Evolutionary conservation across 176 grass and related monocot genomes (phyloP).

Genomic region (Oryza longistaminata): DNA sequence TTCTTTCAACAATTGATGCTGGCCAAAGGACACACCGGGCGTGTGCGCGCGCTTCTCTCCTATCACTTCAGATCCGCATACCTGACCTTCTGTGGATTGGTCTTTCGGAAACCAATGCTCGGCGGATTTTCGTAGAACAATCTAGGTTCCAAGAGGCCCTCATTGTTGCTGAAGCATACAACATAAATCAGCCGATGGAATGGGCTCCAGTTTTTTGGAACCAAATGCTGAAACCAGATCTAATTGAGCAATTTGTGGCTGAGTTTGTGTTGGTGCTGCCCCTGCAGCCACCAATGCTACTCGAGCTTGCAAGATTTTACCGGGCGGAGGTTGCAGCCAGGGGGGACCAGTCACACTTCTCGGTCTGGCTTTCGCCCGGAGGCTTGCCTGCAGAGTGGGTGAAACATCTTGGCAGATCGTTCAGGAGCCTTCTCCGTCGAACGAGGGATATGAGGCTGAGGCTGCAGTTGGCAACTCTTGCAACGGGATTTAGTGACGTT

Average conservation of each 20-base stretch:
- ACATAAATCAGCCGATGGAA: slow-evolving; percentile 82
- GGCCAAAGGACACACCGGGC: slow-evolving; percentile 77
- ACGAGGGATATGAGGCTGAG: slow-evolving; percentile 79
- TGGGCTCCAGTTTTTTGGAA: slow-evolving; percentile 95
- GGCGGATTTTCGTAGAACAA: slow-evolving; percentile 73
- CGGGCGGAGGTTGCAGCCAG: slow-evolving; percentile 84
- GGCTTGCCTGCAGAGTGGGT: slow-evolving; percentile 95
- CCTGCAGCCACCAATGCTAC: slow-evolving; percentile 79
- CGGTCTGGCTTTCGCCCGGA: slow-evolving; percentile 85
- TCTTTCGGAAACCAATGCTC: slow-evolving; percentile 80
- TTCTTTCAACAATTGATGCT: slow-evolving; percentile 90
- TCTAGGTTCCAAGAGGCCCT: slow-evolving; percentile 95
- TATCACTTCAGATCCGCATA: slow-evolving; percentile 91
- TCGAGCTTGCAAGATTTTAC: slow-evolving; percentile 88
- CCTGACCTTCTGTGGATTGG: slow-evolving; percentile 86
- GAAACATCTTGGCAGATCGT: slow-evolving; percentile 85
- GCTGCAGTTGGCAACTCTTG: slow-evolving; percentile 74
- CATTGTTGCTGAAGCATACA: slow-evolving; percentile 89
- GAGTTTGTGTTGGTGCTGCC: slow-evolving; percentile 85
- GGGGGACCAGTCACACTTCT: slow-evolving; percentile 91
- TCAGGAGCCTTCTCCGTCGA: slow-evolving; percentile 80
- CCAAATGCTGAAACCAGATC: slow-evolving; percentile 82
- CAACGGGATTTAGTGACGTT: slow-evolving; percentile 74
- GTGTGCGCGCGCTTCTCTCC: slow-evolving; percentile 74
- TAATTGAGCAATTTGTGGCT: slow-evolving; percentile 83